phyloP scores from a whole-genome alignment of 1,139 yeast genomes.

The Arxiozyma slooffiae region DNA sequence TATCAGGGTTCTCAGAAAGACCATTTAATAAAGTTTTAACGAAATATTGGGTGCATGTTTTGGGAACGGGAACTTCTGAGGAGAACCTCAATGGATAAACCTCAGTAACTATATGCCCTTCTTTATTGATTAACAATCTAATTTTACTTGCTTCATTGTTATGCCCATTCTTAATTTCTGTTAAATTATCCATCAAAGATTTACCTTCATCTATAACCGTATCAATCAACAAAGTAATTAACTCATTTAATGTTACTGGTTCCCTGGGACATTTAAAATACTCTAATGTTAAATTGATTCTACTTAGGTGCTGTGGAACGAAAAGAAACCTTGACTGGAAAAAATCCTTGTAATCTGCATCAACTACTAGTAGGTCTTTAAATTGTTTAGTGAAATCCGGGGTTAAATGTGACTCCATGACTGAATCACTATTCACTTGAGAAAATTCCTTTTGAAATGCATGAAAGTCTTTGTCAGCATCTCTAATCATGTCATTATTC shows the following conservation, averaged over 20 bases:
- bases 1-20: constrained; percentile 22
- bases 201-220: constrained; percentile 5
- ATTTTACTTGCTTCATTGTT: constrained; percentile 37
- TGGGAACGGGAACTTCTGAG: constrained; percentile 18
- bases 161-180: background rate
- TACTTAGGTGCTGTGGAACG: constrained; percentile 50
- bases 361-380: background rate
- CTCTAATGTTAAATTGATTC: constrained; percentile 45
- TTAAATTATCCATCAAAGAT: constrained; percentile 5
- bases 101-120: constrained; percentile 46
- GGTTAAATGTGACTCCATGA: too few species aligned
- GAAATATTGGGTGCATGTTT: constrained; percentile 10
- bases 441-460: constrained; percentile 1
- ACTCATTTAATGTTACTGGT: constrained; percentile 35
- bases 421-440: background rate
- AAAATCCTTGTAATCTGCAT: background rate
- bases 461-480: background rate
- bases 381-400: background rate
- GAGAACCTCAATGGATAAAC: constrained; percentile 34
- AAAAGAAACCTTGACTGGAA: constrained; percentile 41
- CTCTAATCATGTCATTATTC: background rate
- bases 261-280: constrained; percentile 44
- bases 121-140: constrained; percentile 42
- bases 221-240: constrained; percentile 39
- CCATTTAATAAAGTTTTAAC: constrained; percentile 20